Percentiles rank a stretch among this genome's conserved stretches.
These are phyloP conservation scores for Pyrenophora graminea DNA, from an alignment of 2,329 filamentous ascomycete species.

Conservation along the genomic window DNA sequence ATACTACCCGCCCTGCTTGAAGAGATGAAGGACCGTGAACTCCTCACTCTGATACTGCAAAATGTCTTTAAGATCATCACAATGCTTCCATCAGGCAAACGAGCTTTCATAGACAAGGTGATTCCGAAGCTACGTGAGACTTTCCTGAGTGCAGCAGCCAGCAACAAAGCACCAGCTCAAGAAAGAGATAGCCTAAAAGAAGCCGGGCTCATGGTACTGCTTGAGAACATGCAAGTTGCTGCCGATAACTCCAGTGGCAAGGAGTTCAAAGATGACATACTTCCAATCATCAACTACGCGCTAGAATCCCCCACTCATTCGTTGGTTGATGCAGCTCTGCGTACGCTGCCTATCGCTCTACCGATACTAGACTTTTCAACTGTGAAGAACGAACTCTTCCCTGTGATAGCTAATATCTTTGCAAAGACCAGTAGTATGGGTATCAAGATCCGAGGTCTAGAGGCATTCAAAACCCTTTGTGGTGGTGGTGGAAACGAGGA, in stretches of 20 bases:
- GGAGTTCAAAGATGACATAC: conserved; percentile 93
- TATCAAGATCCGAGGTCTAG: conserved; percentile 90
- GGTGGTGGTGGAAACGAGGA: conserved; percentile 69
- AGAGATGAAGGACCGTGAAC: conserved; percentile 88
- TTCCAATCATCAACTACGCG: conserved; percentile 81
- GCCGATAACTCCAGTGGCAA: conserved; percentile 83
- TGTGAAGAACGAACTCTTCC: conserved; percentile 95
- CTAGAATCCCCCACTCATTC: conserved; percentile 89
- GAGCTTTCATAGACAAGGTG: conserved; percentile 82
- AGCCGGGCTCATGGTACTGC: conserved; percentile 85
- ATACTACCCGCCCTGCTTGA: conserved; percentile 86
- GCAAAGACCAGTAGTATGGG: conserved; percentile 89
- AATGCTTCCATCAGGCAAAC: conserved; percentile 71
- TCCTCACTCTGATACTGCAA: conserved; percentile 82
- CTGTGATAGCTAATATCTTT: conserved; percentile 86
- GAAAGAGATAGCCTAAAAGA: conserved; percentile 85
- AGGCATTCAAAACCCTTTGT: conserved; percentile 87
- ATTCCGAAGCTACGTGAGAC: conserved; percentile 83
- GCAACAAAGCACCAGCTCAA: conserved; percentile 49
- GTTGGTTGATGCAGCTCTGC: conserved; percentile 82
- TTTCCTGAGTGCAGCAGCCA: conserved; percentile 65
- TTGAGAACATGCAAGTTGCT: conserved; percentile 79
- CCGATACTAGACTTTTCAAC: conserved; percentile 93
- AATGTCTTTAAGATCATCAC: conserved; percentile 91
- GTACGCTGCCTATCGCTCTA: conserved; percentile 77